Conservation (phyloP, 805 yeast species). For the Debaryomyces maramus region DNA sequence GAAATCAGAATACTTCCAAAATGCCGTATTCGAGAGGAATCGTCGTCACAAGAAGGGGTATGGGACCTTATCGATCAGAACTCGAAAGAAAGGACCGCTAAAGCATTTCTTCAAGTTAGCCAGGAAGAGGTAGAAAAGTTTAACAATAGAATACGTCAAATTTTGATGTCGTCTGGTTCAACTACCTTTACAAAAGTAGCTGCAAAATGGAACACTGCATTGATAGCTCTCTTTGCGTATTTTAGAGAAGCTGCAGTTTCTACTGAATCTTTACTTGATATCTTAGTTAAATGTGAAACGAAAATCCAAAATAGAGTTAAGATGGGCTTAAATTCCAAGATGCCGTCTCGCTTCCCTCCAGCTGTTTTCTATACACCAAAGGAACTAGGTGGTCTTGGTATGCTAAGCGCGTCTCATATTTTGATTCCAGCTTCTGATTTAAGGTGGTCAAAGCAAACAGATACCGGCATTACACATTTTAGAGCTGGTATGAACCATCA, state of each 20-base stretch:
- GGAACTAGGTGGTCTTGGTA: conserved; percentile 95
- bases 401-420: conserved; percentile 96
- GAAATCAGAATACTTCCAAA: conserved; percentile 88
- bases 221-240: conserved; percentile 82
- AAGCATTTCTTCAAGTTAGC: conserved; percentile 82
- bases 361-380: conserved; percentile 98
- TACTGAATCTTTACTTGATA: conserved; percentile 74
- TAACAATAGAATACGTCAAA: conserved; percentile 80
- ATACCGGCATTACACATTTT: conserved; percentile 91
- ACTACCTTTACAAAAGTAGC: conserved; percentile 94
- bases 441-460: conserved; percentile 89
- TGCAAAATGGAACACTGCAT: conserved; percentile 92
- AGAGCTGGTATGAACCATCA: conserved; percentile 88
- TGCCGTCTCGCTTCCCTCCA: conserved; percentile 99
- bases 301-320: conserved; percentile 92
- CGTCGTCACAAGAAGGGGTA: conserved; percentile 72
- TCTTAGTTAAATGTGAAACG: conserved; percentile 87
- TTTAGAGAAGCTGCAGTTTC: conserved; percentile 90
- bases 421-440: conserved; percentile 91
- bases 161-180: conserved; percentile 93
- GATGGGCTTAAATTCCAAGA: conserved; percentile 91
- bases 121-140: conserved; percentile 77
- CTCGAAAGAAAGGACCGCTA: conserved; percentile 84
- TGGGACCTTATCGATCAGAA: conserved; percentile 80
- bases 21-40: conserved; percentile 52